These are phyloP conservation scores for Curvularia eragrostidis DNA, from an alignment of 2,329 filamentous ascomycete species.

Conservation along the genomic window DNA sequence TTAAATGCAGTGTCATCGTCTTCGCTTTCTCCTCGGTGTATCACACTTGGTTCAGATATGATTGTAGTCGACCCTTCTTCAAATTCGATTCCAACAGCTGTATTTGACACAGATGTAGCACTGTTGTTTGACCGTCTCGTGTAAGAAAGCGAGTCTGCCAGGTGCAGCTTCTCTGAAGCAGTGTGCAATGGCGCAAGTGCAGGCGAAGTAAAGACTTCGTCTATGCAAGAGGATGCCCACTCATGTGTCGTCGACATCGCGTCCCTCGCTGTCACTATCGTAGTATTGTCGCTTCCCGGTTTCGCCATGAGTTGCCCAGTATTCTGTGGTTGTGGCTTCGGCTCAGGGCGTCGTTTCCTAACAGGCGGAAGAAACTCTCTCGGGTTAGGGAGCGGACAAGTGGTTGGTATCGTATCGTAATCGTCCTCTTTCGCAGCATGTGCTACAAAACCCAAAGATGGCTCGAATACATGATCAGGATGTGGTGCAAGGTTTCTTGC, in stretches of 20 bases:
- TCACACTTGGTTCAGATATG: not conserved
- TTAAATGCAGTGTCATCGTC: not conserved
- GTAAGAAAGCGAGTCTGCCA: constrained; percentile 9
- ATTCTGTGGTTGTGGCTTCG: constrained; percentile 10
- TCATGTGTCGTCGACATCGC: not conserved
- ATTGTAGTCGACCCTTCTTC: not conserved
- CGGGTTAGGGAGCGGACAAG: not conserved
- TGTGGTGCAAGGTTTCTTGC: not conserved
- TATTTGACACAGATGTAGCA: not conserved
- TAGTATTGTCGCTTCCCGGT: constrained; percentile 3
- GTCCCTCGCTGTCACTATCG: no score
- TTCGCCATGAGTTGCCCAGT: constrained; percentile 29
- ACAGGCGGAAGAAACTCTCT: not conserved
- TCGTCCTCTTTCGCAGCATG: constrained; percentile 3
- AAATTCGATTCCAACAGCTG: not conserved
- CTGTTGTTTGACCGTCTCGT: not conserved
- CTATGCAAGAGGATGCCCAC: not conserved
- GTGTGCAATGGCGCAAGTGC: constrained; percentile 27
- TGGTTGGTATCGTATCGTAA: not conserved
- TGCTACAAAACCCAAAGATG: not conserved
- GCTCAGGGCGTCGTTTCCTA: not conserved
- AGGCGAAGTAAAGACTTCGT: constrained; percentile 8
- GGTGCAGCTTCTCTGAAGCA: constrained; percentile 22
- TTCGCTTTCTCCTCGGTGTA: not conserved
- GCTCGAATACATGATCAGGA: not conserved